phyloP scores from a whole-genome alignment of 192 early-diverging fungal genomes.

The Linnemannia zychae region DNA sequence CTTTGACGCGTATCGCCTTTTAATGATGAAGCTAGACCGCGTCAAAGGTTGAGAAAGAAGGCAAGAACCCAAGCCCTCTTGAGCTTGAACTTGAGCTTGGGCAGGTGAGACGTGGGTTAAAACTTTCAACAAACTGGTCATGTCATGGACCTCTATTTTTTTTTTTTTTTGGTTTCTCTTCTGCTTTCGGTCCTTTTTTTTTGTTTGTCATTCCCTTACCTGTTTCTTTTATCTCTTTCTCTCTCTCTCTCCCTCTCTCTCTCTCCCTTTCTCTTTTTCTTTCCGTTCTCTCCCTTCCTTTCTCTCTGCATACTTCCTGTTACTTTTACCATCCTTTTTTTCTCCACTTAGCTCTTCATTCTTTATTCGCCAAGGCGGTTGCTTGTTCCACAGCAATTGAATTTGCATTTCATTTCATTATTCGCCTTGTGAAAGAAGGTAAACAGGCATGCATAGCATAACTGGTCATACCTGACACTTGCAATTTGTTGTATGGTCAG shows the following conservation, averaged over 20 bases:
- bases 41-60: not conserved
- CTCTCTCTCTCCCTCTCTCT: not conserved
- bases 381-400: not conserved
- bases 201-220: not conserved
- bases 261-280: not conserved
- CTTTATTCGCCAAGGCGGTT: not conserved
- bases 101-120: no score
- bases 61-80: no score
- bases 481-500: no score
- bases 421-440: not conserved
- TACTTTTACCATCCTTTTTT: not conserved
- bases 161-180: not conserved
- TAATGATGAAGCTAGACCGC: no score
- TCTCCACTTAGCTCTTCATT: not conserved
- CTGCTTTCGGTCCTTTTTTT: not conserved
- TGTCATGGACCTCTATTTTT: no score
- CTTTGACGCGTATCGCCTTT: not conserved
- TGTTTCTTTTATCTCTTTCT: not conserved
- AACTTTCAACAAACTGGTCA: no score
- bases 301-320: not conserved
- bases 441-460: not conserved
- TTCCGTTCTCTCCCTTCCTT: not conserved
- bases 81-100: no score
- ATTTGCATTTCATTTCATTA: not conserved
- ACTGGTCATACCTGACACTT: no score